phyloP scores from a whole-genome alignment of 208 protist species.

The Endotrypanum monterogeii region DNA sequence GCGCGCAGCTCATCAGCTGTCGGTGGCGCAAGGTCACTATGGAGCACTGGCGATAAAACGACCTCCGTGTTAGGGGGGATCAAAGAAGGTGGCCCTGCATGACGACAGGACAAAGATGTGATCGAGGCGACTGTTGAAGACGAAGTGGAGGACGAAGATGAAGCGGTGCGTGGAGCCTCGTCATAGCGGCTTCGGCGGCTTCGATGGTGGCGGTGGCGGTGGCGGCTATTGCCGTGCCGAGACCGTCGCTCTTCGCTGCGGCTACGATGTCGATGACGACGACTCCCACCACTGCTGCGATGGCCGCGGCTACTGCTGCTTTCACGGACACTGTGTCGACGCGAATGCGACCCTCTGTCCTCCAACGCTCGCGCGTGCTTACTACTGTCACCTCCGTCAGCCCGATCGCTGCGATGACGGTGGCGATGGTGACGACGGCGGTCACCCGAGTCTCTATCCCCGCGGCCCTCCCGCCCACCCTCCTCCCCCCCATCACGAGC shows the following conservation, averaged over 20 bases:
- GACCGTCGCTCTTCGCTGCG: slow-evolving; percentile 1
- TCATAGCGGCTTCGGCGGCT: slow-evolving; percentile 5
- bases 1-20: slow-evolving; percentile 5
- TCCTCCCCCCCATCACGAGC: not conserved
- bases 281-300: slow-evolving; percentile 11
- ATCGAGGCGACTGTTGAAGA: slow-evolving; percentile 1
- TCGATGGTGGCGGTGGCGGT: slow-evolving; percentile 9
- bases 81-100: not conserved
- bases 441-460: not conserved
- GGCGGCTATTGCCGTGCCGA: slow-evolving; percentile 9
- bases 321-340: not conserved
- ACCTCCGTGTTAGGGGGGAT: not conserved
- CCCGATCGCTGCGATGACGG: not conserved
- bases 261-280: slow-evolving; percentile 19
- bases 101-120: not conserved
- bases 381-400: not conserved
- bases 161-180: not conserved
- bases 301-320: not conserved
- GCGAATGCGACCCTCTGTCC: slow-evolving; percentile 1
- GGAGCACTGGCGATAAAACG: slow-evolving; percentile 5
- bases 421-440: slow-evolving; percentile 1
- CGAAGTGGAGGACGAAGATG: not conserved
- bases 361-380: not conserved
- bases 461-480: not conserved
- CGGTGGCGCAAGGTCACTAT: not conserved